phyloP scores from a whole-genome alignment of 768 basidiomycete species.

The Mycena filopes region DNA sequence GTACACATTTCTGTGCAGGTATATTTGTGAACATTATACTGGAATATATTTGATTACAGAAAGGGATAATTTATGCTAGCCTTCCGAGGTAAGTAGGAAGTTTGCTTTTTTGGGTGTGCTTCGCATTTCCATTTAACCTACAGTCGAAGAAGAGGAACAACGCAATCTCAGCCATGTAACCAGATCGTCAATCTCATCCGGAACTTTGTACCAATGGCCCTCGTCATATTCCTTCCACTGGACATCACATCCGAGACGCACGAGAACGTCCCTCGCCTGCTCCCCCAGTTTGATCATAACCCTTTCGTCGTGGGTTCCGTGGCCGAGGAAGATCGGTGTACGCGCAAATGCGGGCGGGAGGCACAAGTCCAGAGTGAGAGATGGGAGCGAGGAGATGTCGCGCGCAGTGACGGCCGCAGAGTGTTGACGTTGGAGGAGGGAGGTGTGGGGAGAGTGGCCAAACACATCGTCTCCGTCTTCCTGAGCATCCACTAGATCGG shows the following conservation, averaged over 20 bases:
- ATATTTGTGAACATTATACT: too few species aligned
- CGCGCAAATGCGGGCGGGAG: slow-evolving; percentile 3
- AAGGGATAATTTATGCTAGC: too few species aligned
- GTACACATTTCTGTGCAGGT: too few species aligned
- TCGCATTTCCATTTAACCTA: too few species aligned
- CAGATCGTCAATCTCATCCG: slow-evolving; percentile 26
- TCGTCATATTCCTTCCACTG: slow-evolving; percentile 27
- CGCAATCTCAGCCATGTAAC: slow-evolving; percentile 8
- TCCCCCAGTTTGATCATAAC: slow-evolving; percentile 11
- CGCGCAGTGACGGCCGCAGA: slow-evolving; percentile 14
- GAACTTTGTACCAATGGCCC: slow-evolving; percentile 30
- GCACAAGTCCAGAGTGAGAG: not conserved
- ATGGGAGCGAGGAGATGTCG: slow-evolving; percentile 16
- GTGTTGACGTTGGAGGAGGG: not conserved
- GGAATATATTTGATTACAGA: too few species aligned
- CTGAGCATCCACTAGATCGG: not conserved
- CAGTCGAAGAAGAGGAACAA: too few species aligned
- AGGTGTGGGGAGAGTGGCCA: not conserved
- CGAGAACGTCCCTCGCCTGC: slow-evolving; percentile 21
- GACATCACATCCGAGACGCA: slow-evolving; percentile 12
- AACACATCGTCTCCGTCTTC: slow-evolving; percentile 3
- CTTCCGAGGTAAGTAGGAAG: too few species aligned
- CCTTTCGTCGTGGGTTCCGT: slow-evolving; percentile 23
- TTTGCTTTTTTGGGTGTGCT: too few species aligned
- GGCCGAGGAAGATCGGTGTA: slow-evolving; percentile 22